Percentiles rank a stretch among this genome's conserved stretches.
These are phyloP conservation scores for Neotropicomus parvogracilis DNA, from an alignment of 1,284 basidiomycete genomes.

Conservation along the genomic window DNA sequence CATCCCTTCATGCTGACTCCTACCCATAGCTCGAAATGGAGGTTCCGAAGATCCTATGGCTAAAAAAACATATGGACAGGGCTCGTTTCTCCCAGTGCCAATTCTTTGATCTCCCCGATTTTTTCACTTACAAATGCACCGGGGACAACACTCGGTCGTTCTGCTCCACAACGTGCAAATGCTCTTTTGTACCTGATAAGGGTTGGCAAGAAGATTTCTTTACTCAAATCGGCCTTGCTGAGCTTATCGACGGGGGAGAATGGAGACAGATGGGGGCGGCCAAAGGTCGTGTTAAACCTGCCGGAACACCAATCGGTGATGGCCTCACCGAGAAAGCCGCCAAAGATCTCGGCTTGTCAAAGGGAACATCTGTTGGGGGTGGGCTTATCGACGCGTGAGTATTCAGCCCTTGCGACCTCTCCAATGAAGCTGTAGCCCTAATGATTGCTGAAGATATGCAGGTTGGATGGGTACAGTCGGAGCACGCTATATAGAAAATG, in stretches of 20 bases:
- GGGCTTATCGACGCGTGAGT: constrained; percentile 89
- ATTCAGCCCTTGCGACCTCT: not conserved
- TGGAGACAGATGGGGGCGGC: constrained; percentile 80
- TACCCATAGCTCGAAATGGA: constrained; percentile 86
- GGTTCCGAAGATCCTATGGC: constrained; percentile 94
- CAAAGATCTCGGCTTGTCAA: constrained; percentile 77
- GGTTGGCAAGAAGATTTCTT: constrained; percentile 94
- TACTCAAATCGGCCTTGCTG: constrained; percentile 72
- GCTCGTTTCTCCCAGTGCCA: constrained; percentile 78
- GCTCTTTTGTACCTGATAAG: constrained; percentile 84
- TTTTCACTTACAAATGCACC: constrained; percentile 91
- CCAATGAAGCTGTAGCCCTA: not conserved
- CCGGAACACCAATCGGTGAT: constrained; percentile 85
- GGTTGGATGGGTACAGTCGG: constrained; percentile 99
- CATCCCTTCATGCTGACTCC: constrained; percentile 8
- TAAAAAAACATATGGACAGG: constrained; percentile 83
- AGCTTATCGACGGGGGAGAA: constrained; percentile 59
- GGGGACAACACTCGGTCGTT: constrained; percentile 75
- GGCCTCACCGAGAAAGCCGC: constrained; percentile 82
- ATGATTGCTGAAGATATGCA: constrained; percentile 63
- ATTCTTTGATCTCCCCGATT: constrained; percentile 98
- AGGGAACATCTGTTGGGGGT: constrained; percentile 93
- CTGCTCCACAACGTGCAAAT: constrained; percentile 97
- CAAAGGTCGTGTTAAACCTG: constrained; percentile 70
- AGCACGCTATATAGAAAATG: constrained; percentile 64